Percentiles rank a stretch among this genome's conserved stretches.
Conservation (phyloP, 2,329 filamentous ascomycete genomes). For the Trichoderma sp. region DNA sequence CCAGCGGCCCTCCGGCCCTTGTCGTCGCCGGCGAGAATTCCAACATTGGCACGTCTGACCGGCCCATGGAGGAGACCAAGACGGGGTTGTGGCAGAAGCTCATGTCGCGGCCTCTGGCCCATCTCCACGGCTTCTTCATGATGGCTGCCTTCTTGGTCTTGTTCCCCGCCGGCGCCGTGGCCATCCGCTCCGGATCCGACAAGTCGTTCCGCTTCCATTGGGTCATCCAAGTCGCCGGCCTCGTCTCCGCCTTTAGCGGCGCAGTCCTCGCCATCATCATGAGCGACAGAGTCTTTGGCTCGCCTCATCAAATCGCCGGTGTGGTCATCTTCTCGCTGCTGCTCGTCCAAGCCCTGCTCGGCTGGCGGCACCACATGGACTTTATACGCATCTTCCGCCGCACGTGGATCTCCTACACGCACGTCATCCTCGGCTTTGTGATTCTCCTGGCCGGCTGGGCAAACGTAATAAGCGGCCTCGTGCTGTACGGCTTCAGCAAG, state of each 20-base stretch:
- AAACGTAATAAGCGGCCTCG: constrained; percentile 22
- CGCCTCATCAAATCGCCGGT: constrained; percentile 28
- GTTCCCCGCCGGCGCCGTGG: constrained; percentile 27
- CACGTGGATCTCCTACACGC: constrained; percentile 28
- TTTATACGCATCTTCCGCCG: constrained; percentile 29
- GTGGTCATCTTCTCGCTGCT: constrained; percentile 23
- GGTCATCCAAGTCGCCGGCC: constrained; percentile 26
- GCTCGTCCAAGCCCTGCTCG: constrained; percentile 23
- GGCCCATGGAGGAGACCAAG: neutral
- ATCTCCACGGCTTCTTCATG: constrained; percentile 29
- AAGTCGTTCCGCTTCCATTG: constrained; percentile 29
- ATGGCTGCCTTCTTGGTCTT: constrained; percentile 25
- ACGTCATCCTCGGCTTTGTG: constrained; percentile 26
- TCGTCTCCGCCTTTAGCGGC: constrained; percentile 9
- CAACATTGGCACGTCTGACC: constrained; percentile 25
- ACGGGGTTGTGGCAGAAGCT: neutral
- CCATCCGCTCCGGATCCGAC: constrained; percentile 27
- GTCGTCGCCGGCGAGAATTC: neutral
- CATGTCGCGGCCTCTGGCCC: constrained; percentile 11
- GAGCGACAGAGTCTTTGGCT: constrained; percentile 14
- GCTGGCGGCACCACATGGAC: constrained; percentile 29
- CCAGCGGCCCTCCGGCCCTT: constrained; percentile 21
- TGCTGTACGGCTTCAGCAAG: constrained; percentile 21
- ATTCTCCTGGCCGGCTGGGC: constrained; percentile 25
- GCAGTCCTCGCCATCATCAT: constrained; percentile 17